Evolutionary conservation across 208 protist species (phyloP).

Genomic region (Trypanosoma scelopori): DNA sequence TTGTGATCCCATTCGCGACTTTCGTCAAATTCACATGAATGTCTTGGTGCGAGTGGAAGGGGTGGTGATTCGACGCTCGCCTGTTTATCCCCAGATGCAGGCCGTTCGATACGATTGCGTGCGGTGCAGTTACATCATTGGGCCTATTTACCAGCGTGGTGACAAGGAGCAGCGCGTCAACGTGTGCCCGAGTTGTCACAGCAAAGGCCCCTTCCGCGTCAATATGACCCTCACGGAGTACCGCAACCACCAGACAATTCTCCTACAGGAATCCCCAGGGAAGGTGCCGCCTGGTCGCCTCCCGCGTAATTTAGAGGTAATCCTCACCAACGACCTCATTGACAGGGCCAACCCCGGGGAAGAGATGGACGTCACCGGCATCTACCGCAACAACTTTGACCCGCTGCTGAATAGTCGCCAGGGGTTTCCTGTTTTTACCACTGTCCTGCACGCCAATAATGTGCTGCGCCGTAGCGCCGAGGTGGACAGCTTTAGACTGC

Average conservation of each 20-base stretch:
- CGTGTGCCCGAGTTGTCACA: constrained; percentile 92
- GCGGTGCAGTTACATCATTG: constrained; percentile 93
- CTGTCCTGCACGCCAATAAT: constrained; percentile 98
- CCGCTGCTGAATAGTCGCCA: constrained; percentile 96
- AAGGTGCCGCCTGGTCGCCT: constrained; percentile 98
- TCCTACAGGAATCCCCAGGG: constrained; percentile 98
- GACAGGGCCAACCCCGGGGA: constrained; percentile 98
- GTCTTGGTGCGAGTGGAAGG: constrained; percentile 96
- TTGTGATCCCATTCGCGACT: constrained; percentile 96
- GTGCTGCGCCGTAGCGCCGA: constrained; percentile 92
- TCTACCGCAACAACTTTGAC: constrained; percentile 99
- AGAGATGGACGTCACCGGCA: constrained; percentile 97
- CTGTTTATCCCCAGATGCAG: constrained; percentile 98
- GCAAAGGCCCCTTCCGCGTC: constrained; percentile 94
- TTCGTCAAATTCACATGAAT: constrained; percentile 98
- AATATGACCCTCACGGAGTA: constrained; percentile 98
- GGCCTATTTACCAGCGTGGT: constrained; percentile 90
- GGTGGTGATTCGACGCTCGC: constrained; percentile 98
- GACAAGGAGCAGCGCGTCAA: constrained; percentile 85
- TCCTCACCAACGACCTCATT: constrained; percentile 98
- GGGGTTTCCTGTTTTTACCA: constrained; percentile 99
- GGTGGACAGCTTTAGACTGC: constrained; percentile 82
- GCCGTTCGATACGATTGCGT: constrained; percentile 97
- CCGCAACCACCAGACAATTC: constrained; percentile 98
- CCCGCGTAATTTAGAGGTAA: constrained; percentile 97